phyloP scores from a whole-genome alignment of 169 alveolate genomes.

The Cryptosporidium ubiquitum region DNA sequence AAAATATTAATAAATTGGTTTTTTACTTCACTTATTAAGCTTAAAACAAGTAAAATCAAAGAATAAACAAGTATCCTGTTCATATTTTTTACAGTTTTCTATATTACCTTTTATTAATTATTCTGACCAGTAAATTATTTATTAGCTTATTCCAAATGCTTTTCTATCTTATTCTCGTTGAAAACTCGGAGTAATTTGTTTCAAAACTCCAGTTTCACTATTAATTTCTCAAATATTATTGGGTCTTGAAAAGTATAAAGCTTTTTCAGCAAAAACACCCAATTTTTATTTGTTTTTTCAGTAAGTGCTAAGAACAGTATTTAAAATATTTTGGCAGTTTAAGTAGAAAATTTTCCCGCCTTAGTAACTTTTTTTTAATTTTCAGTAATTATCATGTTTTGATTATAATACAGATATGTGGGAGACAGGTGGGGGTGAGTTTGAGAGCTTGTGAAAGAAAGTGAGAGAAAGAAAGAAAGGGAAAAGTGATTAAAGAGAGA shows the following conservation, averaged over 20 bases:
- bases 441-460: neutral
- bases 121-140: neutral
- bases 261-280: neutral
- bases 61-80: neutral
- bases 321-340: neutral
- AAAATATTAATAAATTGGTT: slow-evolving; percentile 7
- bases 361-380: neutral
- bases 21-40: neutral
- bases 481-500: neutral
- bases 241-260: too few relatives aligned
- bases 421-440: neutral
- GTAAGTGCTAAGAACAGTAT: too few relatives aligned
- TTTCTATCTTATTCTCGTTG: neutral
- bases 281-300: too few relatives aligned
- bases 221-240: neutral
- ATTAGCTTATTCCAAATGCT: neutral
- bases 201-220: neutral
- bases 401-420: neutral
- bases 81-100: neutral
- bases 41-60: neutral
- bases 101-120: neutral
- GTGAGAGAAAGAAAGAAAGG: neutral
- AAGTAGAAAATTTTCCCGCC: neutral
- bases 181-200: neutral
- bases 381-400: neutral